phyloP scores from a whole-genome alignment of 352 stramenopile species.

The Albugo laibachii region DNA sequence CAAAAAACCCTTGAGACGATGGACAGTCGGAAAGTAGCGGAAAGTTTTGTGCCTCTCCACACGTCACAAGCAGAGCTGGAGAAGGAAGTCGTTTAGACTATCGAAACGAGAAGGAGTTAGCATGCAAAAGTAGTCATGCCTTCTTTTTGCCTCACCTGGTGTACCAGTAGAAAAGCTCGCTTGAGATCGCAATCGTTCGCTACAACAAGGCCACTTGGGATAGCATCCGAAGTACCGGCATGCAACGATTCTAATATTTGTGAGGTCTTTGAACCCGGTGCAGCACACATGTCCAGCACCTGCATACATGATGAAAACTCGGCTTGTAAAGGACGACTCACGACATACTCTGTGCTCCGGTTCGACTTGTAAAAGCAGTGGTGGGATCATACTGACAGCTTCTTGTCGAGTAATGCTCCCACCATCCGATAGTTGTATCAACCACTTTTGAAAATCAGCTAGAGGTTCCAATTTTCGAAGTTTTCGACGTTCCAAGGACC shows the following conservation, averaged over 20 bases:
- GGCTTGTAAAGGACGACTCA: background rate
- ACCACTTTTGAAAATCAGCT: slow-evolving; percentile 89
- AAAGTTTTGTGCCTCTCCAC: slow-evolving; percentile 91
- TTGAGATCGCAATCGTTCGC: slow-evolving; percentile 96
- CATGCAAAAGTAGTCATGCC: background rate
- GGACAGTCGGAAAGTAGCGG: slow-evolving; percentile 59
- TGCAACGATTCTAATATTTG: slow-evolving; percentile 93
- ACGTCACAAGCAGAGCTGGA: slow-evolving; percentile 88
- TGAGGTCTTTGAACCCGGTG: slow-evolving; percentile 97
- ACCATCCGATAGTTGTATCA: slow-evolving; percentile 86
- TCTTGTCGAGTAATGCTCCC: slow-evolving; percentile 96
- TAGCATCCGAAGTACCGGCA: slow-evolving; percentile 51
- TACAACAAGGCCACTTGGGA: slow-evolving; percentile 81
- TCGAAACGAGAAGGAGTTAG: slow-evolving; percentile 1
- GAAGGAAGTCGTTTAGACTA: slow-evolving; percentile 90
- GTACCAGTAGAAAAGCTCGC: slow-evolving; percentile 96
- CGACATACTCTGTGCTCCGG: slow-evolving; percentile 68
- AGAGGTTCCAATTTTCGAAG: slow-evolving; percentile 85
- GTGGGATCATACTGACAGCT: slow-evolving; percentile 97
- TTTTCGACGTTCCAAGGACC: slow-evolving; percentile 71
- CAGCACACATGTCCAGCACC: slow-evolving; percentile 96
- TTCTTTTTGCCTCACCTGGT: slow-evolving; percentile 41
- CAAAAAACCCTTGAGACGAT: slow-evolving; percentile 72
- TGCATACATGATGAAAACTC: background rate
- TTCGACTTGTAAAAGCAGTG: slow-evolving; percentile 90